Base-by-base conservation (phyloP, 2,329 filamentous ascomycete species). In the Dactylonectria macrodidyma region DNA sequence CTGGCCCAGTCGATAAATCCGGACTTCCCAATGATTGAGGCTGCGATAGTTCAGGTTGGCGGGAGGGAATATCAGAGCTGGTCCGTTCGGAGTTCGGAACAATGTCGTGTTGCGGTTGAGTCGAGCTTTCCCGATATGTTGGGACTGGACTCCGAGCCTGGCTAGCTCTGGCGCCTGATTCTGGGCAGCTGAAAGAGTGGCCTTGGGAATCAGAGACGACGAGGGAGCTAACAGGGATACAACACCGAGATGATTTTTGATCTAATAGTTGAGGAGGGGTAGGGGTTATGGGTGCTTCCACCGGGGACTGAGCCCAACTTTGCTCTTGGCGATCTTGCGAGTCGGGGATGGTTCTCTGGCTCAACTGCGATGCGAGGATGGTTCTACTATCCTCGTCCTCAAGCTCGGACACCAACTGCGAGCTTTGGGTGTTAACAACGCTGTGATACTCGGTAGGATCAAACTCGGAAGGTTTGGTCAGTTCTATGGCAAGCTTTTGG, bases 291-390 rank as follows among this genome's bases (percentile, higher is more conserved):
- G 46, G 59, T 10, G 62, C 52, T 60, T 54, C 66, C 16, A 44
- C 11, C 33, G 63, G 36, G 51, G 62, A 46, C 52, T 72, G 70
- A 5, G 74, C 68, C 64, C 70, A 74, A 12, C 71, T 69, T 59
- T 72, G 73, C 11, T 70, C 73, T n/a, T 78, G 78, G 10, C 67
- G 70, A 38, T 82, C 83, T 66, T 85, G 83, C 1, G 84, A 86
- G 66, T 86, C 84, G 0, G 83, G 83, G 26, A 86, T 82, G 3
- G 81, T 84, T 30, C 71, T 70, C 60, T 79, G 77, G 63, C 79
- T 83, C 44, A 78, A 65, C 30, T 77, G 71, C 5, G 77, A 74
- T 19, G 77, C 68, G 62, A 84, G 59, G 11, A 72, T 63, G 50
- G 79, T 63, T 48, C 77, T 76, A 24, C 75, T 74, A 67, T 81